Conservation (phyloP, 306 rosid genomes). For the Trifolium pratense region DNA sequence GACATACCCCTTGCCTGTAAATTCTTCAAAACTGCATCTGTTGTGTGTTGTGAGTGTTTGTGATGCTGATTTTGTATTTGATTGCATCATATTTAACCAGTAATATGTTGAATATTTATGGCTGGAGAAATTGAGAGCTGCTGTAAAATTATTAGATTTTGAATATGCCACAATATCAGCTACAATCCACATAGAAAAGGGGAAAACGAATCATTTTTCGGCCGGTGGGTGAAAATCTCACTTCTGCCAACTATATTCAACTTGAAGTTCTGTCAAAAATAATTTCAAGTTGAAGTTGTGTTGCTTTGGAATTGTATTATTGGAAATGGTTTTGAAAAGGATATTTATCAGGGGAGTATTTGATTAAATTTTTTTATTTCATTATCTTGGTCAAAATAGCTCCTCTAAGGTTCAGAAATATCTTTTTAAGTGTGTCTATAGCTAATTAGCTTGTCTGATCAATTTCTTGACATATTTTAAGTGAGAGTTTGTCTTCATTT, state of each 20-base stretch:
- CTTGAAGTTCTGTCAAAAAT: too few relatives aligned
- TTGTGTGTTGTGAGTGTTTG: slow-evolving; percentile 19
- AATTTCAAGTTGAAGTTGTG: too few relatives aligned
- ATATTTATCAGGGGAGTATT: too few relatives aligned
- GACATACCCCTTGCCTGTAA: slow-evolving; percentile 41
- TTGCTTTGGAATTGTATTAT: too few relatives aligned
- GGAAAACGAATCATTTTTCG: too few relatives aligned
- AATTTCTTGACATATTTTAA: not conserved
- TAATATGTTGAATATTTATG: slow-evolving; percentile 6
- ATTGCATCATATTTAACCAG: slow-evolving; percentile 26
- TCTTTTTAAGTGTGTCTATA: not conserved
- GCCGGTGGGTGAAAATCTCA: too few relatives aligned
- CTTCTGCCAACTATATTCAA: too few relatives aligned
- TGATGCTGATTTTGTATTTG: slow-evolving; percentile 32
- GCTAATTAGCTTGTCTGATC: not conserved
- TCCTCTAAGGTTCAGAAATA: not conserved
- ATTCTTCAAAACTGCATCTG: not conserved
- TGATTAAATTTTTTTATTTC: not conserved
- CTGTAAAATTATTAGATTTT: slow-evolving; percentile 10
- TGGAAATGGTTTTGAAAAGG: too few relatives aligned
- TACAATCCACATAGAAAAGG: too few relatives aligned
- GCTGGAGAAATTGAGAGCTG: slow-evolving; percentile 8
- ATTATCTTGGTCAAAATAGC: not conserved
- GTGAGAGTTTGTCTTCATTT: not conserved
- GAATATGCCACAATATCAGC: too few relatives aligned